These are phyloP conservation scores for Pezizomycotina sp. DNA, from an alignment of 2,329 filamentous ascomycete genomes.

Conservation along the genomic window DNA sequence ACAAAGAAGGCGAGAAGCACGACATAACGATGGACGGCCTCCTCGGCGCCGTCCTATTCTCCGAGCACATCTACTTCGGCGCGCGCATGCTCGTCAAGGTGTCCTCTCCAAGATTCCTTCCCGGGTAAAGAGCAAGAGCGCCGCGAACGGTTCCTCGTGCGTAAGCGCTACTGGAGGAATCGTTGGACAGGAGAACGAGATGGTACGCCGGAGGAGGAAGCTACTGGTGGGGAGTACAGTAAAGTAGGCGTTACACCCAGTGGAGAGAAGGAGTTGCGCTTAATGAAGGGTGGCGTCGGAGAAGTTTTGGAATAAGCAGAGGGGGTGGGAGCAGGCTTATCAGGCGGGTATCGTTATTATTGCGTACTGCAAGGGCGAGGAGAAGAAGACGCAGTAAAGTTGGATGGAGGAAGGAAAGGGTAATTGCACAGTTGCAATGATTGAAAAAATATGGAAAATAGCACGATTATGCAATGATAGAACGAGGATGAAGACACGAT, in stretches of 20 bases:
- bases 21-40: conserved; percentile 66
- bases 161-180: conserved; percentile 52
- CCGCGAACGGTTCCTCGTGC: conserved; percentile 60
- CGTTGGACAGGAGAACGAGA: conserved; percentile 2
- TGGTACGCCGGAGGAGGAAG: conserved; percentile 7
- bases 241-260: conserved; percentile 12
- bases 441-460: background rate
- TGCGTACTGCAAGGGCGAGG: conserved; percentile 8
- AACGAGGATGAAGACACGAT: too few species aligned
- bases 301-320: conserved; percentile 18
- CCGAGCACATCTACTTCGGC: conserved; percentile 78
- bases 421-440: too few species aligned
- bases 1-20: conserved; percentile 47
- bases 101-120: conserved; percentile 68
- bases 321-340: conserved; percentile 12
- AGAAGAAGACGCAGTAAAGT: conserved; percentile 18
- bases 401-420: background rate
- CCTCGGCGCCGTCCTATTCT: conserved; percentile 63
- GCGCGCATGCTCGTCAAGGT: conserved; percentile 54
- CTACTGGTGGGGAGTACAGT: conserved; percentile 10
- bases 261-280: conserved; percentile 8
- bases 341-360: conserved; percentile 14
- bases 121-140: conserved; percentile 69
- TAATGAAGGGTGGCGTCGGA: conserved; percentile 9
- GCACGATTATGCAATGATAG: background rate